phyloP scores from a whole-genome alignment of 2,329 filamentous ascomycete genomes.

The Aureobasidium sp. region DNA sequence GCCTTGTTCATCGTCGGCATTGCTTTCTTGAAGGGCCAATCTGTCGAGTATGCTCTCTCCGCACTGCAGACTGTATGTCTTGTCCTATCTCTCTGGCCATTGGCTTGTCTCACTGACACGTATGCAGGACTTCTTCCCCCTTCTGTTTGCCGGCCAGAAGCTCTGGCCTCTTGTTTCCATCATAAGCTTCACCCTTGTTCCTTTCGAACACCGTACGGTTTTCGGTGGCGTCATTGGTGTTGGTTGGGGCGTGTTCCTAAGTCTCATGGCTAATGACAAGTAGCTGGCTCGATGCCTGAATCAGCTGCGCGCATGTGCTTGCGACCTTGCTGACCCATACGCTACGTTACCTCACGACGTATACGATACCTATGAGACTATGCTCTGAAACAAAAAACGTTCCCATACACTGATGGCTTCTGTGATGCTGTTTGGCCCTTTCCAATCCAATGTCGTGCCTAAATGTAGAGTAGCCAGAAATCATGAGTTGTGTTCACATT shows the following conservation, averaged over 20 bases:
- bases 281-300: background rate
- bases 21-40: slow-evolving; percentile 43
- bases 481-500: background rate
- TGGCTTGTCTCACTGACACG: slow-evolving; percentile 19
- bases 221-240: slow-evolving; percentile 66
- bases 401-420: too few species aligned
- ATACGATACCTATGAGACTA: slow-evolving; percentile 2
- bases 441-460: background rate
- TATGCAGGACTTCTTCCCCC: slow-evolving; percentile 32
- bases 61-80: background rate
- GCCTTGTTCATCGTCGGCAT: slow-evolving; percentile 54
- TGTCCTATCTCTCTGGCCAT: too few species aligned
- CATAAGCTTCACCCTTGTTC: slow-evolving; percentile 62
- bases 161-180: slow-evolving; percentile 65
- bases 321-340: background rate
- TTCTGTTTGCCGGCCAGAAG: slow-evolving; percentile 62
- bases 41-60: slow-evolving; percentile 13
- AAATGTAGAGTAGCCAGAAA: background rate
- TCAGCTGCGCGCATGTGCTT: background rate
- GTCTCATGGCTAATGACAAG: slow-evolving; percentile 35
- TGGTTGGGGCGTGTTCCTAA: slow-evolving; percentile 68
- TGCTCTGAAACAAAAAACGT: background rate
- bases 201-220: slow-evolving; percentile 61
- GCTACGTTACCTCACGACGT: background rate
- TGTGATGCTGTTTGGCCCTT: too few species aligned